Base-by-base conservation (phyloP, 2,329 filamentous ascomycete species). In the Albifimbria verrucaria region DNA sequence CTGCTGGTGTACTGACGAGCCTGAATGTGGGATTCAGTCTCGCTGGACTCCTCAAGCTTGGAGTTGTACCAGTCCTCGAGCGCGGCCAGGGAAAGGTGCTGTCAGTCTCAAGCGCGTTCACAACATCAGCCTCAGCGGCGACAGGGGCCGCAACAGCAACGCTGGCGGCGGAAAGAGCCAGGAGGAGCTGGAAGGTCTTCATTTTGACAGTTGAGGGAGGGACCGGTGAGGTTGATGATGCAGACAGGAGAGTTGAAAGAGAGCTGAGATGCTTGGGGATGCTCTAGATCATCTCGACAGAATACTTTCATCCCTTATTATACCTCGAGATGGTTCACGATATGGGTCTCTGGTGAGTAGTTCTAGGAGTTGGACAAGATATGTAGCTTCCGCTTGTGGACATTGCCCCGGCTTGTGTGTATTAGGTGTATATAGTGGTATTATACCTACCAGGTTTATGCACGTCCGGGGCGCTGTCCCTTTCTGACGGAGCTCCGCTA, bases 1-100 rank as follows among this genome's bases (percentile, higher is more conserved):
- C 17, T 18, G 46, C 46, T 26, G 12, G 46, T n/a, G 18, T 48
- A 48, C 46, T 48, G 46, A 25, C 46, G 46, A 20, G 42, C 42
- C 18, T 44, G 42, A 20, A 44, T 4, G 42, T 17, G 12, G 18
- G 5, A 12, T 17, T 12, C 22, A 12, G 15, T n/a, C 7, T 21
- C 42, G 11, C 22, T 20, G 7, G 42, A 44, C 42, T 44, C 42
- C 17, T 15, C 7, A 20, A 44, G 42, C 42, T 44, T 44, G 5
- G 42, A 7, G 42, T 21, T 44, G 42, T 20, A 44, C 42, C 42
- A 44, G 7, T 44, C 42, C 42, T 44, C 42, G 22, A 44, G 7
- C 11, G 42, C 42, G 22, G 42, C n/a, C 42, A 44, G 42, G 15
- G 42, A 20, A 20, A 44, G 22, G 18, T 44, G 42, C 4, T 20